Percentiles rank a stretch among this genome's conserved stretches.
Evolutionary conservation across 495 filamentous ascomycete genomes (phyloP).

Genomic region (Cenococcum geophilum): DNA sequence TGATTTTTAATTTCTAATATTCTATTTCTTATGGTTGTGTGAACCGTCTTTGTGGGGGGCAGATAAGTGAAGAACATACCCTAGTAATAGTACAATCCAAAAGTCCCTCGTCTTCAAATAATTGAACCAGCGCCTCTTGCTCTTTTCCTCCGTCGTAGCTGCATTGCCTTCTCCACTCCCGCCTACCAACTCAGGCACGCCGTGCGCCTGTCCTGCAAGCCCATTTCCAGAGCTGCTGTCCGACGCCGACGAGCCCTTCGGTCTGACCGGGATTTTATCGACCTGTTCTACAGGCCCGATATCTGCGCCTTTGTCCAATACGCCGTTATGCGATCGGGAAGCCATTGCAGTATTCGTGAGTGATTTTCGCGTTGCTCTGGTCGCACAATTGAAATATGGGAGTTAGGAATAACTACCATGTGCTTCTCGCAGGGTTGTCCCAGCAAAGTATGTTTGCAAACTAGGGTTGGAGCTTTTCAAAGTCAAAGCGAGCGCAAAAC

Average conservation of each 20-base stretch:
- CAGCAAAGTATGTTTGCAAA: neutral
- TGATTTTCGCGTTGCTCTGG: neutral
- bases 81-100: conserved; percentile 72
- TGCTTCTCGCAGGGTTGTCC: neutral
- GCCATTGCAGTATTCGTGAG: conserved; percentile 15
- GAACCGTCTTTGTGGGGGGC: conserved; percentile 3
- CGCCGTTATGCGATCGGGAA: conserved; percentile 6
- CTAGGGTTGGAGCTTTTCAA: conserved; percentile 35
- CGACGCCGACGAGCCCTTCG: conserved; percentile 25
- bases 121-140: conserved; percentile 59
- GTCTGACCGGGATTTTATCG: conserved; percentile 30
- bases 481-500: conserved; percentile 38
- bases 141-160: conserved; percentile 32
- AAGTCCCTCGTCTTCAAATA: conserved; percentile 83
- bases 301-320: conserved; percentile 27
- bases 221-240: conserved; percentile 27
- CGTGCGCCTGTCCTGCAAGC: conserved; percentile 20
- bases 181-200: conserved; percentile 26
- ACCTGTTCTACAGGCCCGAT: conserved; percentile 11
- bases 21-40: neutral
- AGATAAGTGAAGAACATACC: conserved; percentile 44
- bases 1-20: neutral
- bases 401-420: neutral
- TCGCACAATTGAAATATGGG: neutral
- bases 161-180: conserved; percentile 27